Evolutionary conservation across 2,329 filamentous ascomycete genomes (phyloP).

Genomic region (Camillea tinctor): DNA sequence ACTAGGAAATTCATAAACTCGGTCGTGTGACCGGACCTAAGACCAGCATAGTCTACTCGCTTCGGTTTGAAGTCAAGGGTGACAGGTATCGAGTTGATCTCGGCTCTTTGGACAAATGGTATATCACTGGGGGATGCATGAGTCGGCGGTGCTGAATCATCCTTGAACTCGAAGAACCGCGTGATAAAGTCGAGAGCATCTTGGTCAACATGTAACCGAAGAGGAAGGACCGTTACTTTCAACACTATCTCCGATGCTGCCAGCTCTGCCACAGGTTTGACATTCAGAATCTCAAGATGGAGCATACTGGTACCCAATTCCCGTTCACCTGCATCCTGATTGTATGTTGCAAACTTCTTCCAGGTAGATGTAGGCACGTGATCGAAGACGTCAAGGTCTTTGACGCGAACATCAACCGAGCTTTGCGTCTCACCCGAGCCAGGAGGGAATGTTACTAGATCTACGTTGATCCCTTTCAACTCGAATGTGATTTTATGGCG

Average conservation of each 20-base stretch:
- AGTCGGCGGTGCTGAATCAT: conserved; percentile 59
- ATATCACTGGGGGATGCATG: conserved; percentile 65
- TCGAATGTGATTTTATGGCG: conserved; percentile 96
- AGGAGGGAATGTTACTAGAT: conserved; percentile 78
- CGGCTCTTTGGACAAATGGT: conserved; percentile 86
- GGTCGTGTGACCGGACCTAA: conserved; percentile 89
- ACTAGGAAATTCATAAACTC: conserved; percentile 99
- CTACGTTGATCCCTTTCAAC: conserved; percentile 77
- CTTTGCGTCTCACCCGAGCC: conserved; percentile 78
- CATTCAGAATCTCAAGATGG: conserved; percentile 82
- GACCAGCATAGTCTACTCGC: conserved; percentile 89
- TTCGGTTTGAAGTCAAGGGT: conserved; percentile 97
- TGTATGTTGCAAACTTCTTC: conserved; percentile 97
- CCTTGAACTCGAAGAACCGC: conserved; percentile 97
- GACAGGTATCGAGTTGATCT: conserved; percentile 79
- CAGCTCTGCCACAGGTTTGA: conserved; percentile 79
- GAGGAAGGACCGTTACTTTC: conserved; percentile 73
- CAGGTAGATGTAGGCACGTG: conserved; percentile 94
- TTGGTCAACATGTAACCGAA: conserved; percentile 93
- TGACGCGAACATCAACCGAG: conserved; percentile 79
- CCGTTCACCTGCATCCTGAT: conserved; percentile 80
- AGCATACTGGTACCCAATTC: conserved; percentile 88
- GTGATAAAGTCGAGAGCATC: conserved; percentile 97
- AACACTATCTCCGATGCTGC: conserved; percentile 88
- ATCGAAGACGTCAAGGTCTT: conserved; percentile 87